phyloP scores from a whole-genome alignment of 345 rosid genomes.

The Eucalyptus lansdowneana region DNA sequence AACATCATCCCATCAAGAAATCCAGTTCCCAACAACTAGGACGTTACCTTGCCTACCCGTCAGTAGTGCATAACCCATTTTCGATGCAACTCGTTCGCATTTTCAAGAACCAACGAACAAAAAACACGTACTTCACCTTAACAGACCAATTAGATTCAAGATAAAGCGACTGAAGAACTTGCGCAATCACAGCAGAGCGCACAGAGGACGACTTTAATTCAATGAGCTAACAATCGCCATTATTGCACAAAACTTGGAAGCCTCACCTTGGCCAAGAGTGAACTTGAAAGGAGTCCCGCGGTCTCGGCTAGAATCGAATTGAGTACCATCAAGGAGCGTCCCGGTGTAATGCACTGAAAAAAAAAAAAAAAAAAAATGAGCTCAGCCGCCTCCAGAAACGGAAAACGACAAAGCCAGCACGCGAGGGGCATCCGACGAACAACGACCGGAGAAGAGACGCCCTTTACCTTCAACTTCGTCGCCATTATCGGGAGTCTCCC shows the following conservation, averaged over 20 bases:
- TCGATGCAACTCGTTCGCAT: not conserved
- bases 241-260: not conserved
- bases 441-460: not conserved
- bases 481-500: conserved; percentile 28
- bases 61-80: not conserved
- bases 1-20: not conserved
- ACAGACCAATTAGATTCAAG: not conserved
- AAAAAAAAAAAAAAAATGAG: not conserved
- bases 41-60: not conserved
- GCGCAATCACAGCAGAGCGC: not conserved
- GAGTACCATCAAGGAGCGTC: conserved; percentile 80
- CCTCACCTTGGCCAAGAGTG: conserved; percentile 85
- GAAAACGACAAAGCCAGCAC: not conserved
- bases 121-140: not conserved
- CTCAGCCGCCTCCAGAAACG: not conserved
- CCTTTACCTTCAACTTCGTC: conserved; percentile 33
- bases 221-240: not conserved
- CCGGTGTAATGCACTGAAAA: conserved; percentile 57
- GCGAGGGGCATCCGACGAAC: not conserved
- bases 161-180: not conserved
- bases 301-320: conserved; percentile 89
- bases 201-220: not conserved
- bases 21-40: not conserved
- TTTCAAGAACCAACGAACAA: not conserved
- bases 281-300: conserved; percentile 83